phyloP scores from a whole-genome alignment of 768 basidiomycete genomes.

The Albatrellus ellisii region DNA sequence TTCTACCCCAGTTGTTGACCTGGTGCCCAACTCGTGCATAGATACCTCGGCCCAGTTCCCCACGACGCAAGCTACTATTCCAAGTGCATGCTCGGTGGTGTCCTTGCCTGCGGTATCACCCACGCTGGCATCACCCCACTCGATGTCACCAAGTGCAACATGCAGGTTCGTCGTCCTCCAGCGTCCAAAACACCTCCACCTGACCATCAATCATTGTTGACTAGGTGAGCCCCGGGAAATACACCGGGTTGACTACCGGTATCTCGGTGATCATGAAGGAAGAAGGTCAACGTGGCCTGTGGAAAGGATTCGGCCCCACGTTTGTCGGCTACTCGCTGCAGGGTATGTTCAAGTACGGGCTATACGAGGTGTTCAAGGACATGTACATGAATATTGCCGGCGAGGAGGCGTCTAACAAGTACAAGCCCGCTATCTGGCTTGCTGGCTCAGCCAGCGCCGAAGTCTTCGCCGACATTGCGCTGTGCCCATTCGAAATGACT shows the following conservation, averaged over 20 bases:
- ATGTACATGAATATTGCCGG: constrained; percentile 81
- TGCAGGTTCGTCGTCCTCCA: constrained; percentile 45
- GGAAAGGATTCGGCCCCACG: constrained; percentile 93
- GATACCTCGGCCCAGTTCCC: constrained; percentile 58
- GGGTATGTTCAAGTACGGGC: constrained; percentile 98
- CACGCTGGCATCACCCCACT: constrained; percentile 82
- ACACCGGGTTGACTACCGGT: constrained; percentile 48
- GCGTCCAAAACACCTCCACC: neutral
- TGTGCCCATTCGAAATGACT: constrained; percentile 91
- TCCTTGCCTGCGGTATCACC: constrained; percentile 76
- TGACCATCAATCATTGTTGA: neutral
- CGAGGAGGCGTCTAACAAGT: constrained; percentile 63
- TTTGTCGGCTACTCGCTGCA: constrained; percentile 89
- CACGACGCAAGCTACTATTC: constrained; percentile 68
- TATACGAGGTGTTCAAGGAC: constrained; percentile 97
- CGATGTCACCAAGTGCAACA: constrained; percentile 86
- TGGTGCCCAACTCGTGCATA: constrained; percentile 16
- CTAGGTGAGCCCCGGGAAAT: constrained; percentile 68
- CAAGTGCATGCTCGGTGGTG: constrained; percentile 83
- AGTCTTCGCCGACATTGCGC: constrained; percentile 90
- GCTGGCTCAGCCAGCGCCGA: constrained; percentile 91
- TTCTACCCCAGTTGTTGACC: constrained; percentile 3
- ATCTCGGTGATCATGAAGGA: constrained; percentile 59
- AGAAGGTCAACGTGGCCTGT: constrained; percentile 76
- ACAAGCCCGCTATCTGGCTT: constrained; percentile 88